Evolutionary conservation across 495 filamentous ascomycete genomes (phyloP), one percentile per base, ranked within the genome.

Genomic region (Penicillium fimorum): DNA sequence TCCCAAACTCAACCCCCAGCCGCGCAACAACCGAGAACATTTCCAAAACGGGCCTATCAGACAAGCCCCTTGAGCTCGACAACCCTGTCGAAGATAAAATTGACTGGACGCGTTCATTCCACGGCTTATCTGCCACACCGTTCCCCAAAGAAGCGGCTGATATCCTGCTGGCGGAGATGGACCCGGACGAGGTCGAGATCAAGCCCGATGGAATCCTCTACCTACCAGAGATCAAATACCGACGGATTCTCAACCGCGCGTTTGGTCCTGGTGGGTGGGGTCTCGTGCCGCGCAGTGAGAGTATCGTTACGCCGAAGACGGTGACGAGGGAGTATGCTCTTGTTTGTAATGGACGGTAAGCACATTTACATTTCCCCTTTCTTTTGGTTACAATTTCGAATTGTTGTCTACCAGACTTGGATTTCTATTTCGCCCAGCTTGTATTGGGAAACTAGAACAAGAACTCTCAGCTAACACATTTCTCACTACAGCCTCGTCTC

Each of bases 181-280:
- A 83, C 35, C 72, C 80, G 6, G 81, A 88, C 17, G 93, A 97
- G 71, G 84, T 98, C 44, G 94, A 98, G 79, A 85, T 97, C 65
- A 98, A 98, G 77, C 88, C 90, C 25, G 94, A 98, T 73, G 94
- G 94, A 29, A 95, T 98, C 62, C 77, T 97, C 46, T 98, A 97
- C 68, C 80, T 98, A 52, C 94, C 94, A 13, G 94, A 98, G 82
- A 98, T 98, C 77, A 98, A 98, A 72, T 98, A 98, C 73, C 79
- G 94, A 22, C 79, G 94, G 38, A 96, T 97, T 55, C 73, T 98
- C 60, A 97, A 97, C 66, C 68, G 75, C 38, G 92, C 94, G 0
- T 98, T 98, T 73, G 94, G 94, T 0, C 94, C 94, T 2, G 95
- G 95, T 3, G 94, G 87, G 2, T 98, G 94, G 94, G 95, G 94